Percentiles rank a stretch among this genome's conserved stretches.
Evolutionary conservation across 2,329 filamentous ascomycete species (phyloP).

Genomic region (Microcyclosporella mali): DNA sequence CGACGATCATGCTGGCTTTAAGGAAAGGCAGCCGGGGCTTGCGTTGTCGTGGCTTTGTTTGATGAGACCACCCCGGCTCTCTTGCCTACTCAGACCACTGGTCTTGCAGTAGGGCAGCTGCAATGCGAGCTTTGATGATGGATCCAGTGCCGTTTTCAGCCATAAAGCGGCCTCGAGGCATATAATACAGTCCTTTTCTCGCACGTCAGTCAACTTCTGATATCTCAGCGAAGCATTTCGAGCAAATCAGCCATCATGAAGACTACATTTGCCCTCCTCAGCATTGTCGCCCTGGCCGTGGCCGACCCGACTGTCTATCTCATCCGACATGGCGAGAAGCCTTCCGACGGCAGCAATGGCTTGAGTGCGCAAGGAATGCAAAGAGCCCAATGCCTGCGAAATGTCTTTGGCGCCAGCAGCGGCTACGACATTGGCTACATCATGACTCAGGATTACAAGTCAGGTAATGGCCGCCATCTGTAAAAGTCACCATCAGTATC

Average conservation of each 20-base stretch:
- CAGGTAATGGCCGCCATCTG: constrained; percentile 26
- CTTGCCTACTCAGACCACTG: no score
- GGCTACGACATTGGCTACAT: constrained; percentile 53
- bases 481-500: background rate
- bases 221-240: background rate
- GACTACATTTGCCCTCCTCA: constrained; percentile 10
- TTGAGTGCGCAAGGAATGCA: constrained; percentile 48
- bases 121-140: background rate
- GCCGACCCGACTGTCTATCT: constrained; percentile 51
- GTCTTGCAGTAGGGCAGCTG: background rate
- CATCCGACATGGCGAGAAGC: constrained; percentile 61
- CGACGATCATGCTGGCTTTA: background rate
- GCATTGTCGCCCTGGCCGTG: constrained; percentile 13
- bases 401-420: constrained; percentile 49
- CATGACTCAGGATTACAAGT: constrained; percentile 51
- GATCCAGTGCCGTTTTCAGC: background rate
- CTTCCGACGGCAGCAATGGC: constrained; percentile 41
- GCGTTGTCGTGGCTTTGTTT: no score
- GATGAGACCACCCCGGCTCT: no score
- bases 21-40: background rate
- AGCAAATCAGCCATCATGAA: constrained; percentile 14
- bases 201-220: background rate
- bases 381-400: constrained; percentile 54
- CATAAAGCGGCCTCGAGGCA: background rate
- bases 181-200: background rate